Percentiles rank a stretch among this genome's conserved stretches.
Conservation (phyloP, 306 rosid species). For the Pyrus bretschneideri region DNA sequence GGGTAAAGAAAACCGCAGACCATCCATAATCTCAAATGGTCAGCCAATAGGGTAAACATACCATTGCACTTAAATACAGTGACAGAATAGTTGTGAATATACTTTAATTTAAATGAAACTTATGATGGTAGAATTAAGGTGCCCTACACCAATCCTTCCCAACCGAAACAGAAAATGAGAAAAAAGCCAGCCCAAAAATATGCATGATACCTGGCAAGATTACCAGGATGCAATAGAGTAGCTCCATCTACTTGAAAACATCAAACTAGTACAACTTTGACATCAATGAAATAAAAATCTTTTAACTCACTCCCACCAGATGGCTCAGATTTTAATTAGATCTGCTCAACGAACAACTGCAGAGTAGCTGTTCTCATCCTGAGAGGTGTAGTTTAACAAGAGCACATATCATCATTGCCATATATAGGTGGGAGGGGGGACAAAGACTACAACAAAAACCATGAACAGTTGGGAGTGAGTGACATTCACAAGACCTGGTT, state of each 20-base stretch:
- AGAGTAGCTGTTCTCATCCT: constrained; percentile 9
- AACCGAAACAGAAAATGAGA: background rate
- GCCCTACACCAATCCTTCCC: background rate
- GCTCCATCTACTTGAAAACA: background rate
- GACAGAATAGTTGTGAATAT: background rate
- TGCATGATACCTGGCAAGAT: background rate
- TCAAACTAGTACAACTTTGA: background rate
- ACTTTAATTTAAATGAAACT: background rate
- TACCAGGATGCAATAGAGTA: background rate
- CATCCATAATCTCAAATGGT: background rate
- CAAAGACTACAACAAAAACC: background rate
- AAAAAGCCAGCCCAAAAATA: background rate
- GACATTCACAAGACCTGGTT: background rate
- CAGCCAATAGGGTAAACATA: background rate
- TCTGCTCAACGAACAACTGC: constrained; percentile 8
- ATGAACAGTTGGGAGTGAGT: background rate
- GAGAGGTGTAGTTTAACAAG: constrained; percentile 6
- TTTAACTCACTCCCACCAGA: background rate
- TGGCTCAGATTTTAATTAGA: constrained; percentile 5
- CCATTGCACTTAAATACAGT: background rate
- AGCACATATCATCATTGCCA: constrained; percentile 1
- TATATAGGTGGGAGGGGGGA: background rate
- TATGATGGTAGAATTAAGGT: background rate
- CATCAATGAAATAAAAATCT: background rate
- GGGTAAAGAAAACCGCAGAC: background rate